These are phyloP conservation scores for Fusarium lyarnte DNA, from an alignment of 2,329 filamentous ascomycete genomes.

Conservation along the genomic window DNA sequence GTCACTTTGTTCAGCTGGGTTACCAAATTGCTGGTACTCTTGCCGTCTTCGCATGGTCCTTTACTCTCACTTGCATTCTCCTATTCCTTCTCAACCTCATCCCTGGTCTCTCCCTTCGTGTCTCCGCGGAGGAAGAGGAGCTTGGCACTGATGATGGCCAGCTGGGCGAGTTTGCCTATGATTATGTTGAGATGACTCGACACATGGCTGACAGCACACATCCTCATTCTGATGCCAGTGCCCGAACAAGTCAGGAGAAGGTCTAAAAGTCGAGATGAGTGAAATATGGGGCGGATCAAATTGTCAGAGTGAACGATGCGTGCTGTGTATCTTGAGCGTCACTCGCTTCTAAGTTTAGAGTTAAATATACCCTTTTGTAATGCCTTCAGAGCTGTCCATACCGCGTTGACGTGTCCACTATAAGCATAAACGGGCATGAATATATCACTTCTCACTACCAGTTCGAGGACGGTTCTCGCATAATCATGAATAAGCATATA, in stretches of 20 bases:
- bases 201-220: conserved; percentile 63
- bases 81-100: conserved; percentile 76
- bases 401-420: background rate
- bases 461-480: background rate
- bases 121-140: conserved; percentile 73
- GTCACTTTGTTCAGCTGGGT: conserved; percentile 75
- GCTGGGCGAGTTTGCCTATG: conserved; percentile 85
- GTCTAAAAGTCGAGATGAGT: background rate
- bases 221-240: conserved; percentile 33
- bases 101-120: conserved; percentile 75
- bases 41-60: conserved; percentile 72
- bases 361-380: conserved; percentile 21
- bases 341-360: background rate
- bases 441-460: background rate
- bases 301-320: background rate
- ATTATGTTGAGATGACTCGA: conserved; percentile 77
- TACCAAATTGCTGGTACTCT: conserved; percentile 76
- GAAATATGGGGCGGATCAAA: background rate
- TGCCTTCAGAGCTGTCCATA: background rate
- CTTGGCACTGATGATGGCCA: conserved; percentile 77
- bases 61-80: conserved; percentile 73
- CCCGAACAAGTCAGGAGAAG: conserved; percentile 47
- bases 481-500: background rate
- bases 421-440: background rate
- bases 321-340: background rate